These are phyloP conservation scores for Spergularia azorica DNA, from an alignment of 179 eudicot species.

Conservation along the genomic window DNA sequence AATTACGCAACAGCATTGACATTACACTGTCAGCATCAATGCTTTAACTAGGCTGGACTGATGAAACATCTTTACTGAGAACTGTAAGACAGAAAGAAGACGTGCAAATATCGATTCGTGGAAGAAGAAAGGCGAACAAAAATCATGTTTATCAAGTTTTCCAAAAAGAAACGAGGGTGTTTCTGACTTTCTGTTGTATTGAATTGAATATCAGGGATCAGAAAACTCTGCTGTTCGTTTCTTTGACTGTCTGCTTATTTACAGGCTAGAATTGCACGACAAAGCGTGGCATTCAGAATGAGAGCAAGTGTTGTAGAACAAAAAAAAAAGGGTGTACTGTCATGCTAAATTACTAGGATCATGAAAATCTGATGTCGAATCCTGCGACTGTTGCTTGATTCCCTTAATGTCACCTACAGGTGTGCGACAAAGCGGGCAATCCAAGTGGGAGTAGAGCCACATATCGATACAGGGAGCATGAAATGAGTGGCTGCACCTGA, in stretches of 20 bases:
- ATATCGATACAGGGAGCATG: constrained; percentile 74
- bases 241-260: too few species aligned
- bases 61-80: neutral
- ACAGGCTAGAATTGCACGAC: too few species aligned
- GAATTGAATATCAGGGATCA: too few species aligned
- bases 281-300: neutral
- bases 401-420: constrained; percentile 31
- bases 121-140: constrained; percentile 1
- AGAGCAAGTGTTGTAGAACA: neutral
- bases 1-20: neutral
- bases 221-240: too few species aligned
- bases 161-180: neutral
- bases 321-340: neutral
- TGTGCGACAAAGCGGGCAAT: constrained; percentile 77
- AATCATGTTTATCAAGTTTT: neutral
- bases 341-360: constrained; percentile 15
- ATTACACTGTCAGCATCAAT: neutral
- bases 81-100: neutral
- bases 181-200: too few species aligned
- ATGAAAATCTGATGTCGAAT: neutral
- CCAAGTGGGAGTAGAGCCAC: constrained; percentile 76
- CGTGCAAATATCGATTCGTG: neutral
- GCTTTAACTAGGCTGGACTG: neutral
- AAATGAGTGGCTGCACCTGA: constrained; percentile 60
- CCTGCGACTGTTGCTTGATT: neutral